Base-by-base conservation (phyloP, 73 alveolate species). In the Paramecium biaurelia region DNA sequence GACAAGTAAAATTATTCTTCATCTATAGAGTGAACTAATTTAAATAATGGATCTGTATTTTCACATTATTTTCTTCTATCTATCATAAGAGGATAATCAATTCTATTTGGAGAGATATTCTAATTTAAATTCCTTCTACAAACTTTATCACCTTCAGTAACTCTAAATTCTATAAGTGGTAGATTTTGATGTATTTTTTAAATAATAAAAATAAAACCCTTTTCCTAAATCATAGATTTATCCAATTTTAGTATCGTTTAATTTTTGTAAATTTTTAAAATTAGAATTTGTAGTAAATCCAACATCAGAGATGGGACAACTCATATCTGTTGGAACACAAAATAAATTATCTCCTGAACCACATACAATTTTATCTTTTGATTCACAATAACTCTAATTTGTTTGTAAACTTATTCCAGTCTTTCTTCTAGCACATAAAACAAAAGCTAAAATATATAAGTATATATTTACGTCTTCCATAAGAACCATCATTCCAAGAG, bases 81-180 rank as follows among this genome's bases (percentile, higher is more conserved):
- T 20, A 18, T 45, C 72, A 79, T 41, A 10, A 79, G 72, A 11
- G 90, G 90, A 79, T 79, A 79, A 45, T 79, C 76, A 21, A 43
- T 42, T 47, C 90, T 79, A 79, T 47, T 47, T 4, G 74, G 90
- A 24, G 90, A 79, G 7, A 79, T 79, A 45, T 79, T 42, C 23
- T 28, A 23, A 30, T 79, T 41, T 26, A 21, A 20, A 76, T 76
- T 76, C 12, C 67, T 41, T 6, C 45, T 24, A 42, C 90, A 79
- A 21, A 79, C 90, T 43, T 41, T 45, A 79, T 42, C 76, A 10
- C 90, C 24, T 47, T 79, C 90, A 43, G 90, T 79, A 79, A 45
- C 90, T 79, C 90, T 79, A 43, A 79, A 23, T 37, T 79, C 90
- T 1, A 26, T 24, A n/a, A 76, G n/a, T 0, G 90, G 90, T 47